Evolutionary conservation across 192 early-diverging fungal species (phyloP), one percentile per base, ranked within the genome.

Genomic region (Linnemannia hyalina): DNA sequence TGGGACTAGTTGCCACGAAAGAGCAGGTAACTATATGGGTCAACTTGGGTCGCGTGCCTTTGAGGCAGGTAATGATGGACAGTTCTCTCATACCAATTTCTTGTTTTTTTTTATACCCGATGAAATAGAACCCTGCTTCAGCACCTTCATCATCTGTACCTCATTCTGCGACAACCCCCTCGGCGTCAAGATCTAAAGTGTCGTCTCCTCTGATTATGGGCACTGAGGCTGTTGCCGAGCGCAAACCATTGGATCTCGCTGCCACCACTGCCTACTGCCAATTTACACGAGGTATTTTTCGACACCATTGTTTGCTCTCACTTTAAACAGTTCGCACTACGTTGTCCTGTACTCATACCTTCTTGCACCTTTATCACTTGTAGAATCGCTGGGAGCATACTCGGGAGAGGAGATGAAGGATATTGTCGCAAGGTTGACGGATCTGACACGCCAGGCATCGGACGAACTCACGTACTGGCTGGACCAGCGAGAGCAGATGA

Each of bases 401-500:
- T 90, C 90, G 13, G 86, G 82, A 42, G 85, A 87, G 6, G 89
- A 93, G 73, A 83, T 93, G 65, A 85, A 88, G 68, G 82, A 90
- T 8, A 89, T 93, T 36, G 82, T 90, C n/a, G 82, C 78, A 0
- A 88, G 90, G 54, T 57, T 93, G 41, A 85, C 88, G 20, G 77
- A 89, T 49, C 73, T 91, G 20, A 88, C 90, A 23, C 88, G 89
- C 38, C 92, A 93, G 71, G 88, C 92, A 1, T 88, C 89, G 22
- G 91, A 92, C 23, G 88, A 89, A 68, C 82, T 93, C 26, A 89
- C 88, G 26, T 90, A 90, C 75, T 88, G 91, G 75, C 82, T 93
- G 63, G 92, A 93, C 77, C 92, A 93, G 77, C 85, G 92, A 65
- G 92, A 93, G 68, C 90, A 92, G 55, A 81, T 92, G 68, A 88